A percentile compares a stretch with the other conserved stretches of the same genome.
These are phyloP conservation scores for Lentinus polychrous DNA, from an alignment of 1,284 basidiomycete genomes.

Conservation along the genomic window DNA sequence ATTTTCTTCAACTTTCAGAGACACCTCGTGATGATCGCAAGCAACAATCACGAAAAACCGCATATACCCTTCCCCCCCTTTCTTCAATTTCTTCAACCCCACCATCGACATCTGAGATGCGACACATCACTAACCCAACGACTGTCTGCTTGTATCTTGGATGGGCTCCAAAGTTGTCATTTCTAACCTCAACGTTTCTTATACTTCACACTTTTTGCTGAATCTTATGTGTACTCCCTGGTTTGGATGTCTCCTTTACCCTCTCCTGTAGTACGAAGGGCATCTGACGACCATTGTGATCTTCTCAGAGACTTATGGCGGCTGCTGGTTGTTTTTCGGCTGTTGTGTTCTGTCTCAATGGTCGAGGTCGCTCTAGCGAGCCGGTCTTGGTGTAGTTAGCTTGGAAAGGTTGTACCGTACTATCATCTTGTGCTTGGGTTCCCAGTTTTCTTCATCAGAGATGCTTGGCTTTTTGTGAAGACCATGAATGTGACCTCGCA, in stretches of 20 bases:
- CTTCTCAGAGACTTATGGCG: not conserved
- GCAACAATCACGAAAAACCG: not conserved
- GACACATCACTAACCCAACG: too few relatives aligned
- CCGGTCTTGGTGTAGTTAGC: slow-evolving; percentile 1
- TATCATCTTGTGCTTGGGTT: not conserved
- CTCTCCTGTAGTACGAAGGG: not conserved
- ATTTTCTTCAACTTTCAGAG: not conserved
- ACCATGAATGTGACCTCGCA: not conserved
- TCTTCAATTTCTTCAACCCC: not conserved
- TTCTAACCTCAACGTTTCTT: not conserved
- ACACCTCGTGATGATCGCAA: not conserved
- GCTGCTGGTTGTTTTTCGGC: not conserved
- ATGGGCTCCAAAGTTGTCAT: slow-evolving; percentile 6
- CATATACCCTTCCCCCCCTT: slow-evolving; percentile 5
- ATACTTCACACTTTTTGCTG: too few relatives aligned
- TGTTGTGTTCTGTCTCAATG: not conserved
- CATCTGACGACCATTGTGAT: not conserved
- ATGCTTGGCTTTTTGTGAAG: not conserved
- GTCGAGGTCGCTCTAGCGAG: slow-evolving; percentile 1
- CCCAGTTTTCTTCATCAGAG: not conserved
- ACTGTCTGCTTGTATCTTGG: not conserved
- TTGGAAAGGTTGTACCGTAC: slow-evolving; percentile 6
- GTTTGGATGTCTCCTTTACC: not conserved
- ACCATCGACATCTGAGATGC: too few relatives aligned
- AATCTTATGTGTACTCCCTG: slow-evolving; percentile 1